Conservation (phyloP, 192 early-diverging fungal species). For the Phycomyces blakesleeanus region DNA sequence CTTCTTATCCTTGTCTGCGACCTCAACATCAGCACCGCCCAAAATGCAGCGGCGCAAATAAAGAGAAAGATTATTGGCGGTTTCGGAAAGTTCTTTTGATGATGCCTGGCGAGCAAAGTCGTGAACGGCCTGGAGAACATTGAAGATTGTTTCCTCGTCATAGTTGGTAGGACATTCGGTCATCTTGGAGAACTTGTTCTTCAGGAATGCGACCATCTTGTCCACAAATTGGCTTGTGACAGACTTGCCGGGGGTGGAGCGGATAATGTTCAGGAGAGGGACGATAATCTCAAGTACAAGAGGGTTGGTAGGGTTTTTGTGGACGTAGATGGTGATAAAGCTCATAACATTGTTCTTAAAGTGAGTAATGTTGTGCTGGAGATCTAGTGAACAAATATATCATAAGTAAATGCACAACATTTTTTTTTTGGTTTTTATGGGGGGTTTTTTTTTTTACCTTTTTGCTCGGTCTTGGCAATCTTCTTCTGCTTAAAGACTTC, state of each 20-base stretch:
- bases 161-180: constrained; percentile 61
- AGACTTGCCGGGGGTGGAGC: constrained; percentile 47
- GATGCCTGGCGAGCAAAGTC: constrained; percentile 68
- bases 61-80: constrained; percentile 55
- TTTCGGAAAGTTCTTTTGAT: constrained; percentile 43
- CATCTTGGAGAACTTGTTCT: constrained; percentile 56
- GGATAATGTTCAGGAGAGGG: constrained; percentile 62
- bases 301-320: constrained; percentile 60
- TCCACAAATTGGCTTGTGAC: constrained; percentile 63
- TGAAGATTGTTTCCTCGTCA: constrained; percentile 45
- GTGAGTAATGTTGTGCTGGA: constrained; percentile 76
- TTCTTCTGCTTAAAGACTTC: constrained; percentile 90
- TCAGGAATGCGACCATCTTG: constrained; percentile 62
- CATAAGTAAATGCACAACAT: no score
- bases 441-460: constrained; percentile 53
- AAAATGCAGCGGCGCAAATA: constrained; percentile 57
- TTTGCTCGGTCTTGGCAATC: constrained; percentile 72
- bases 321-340: constrained; percentile 73
- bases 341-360: constrained; percentile 90
- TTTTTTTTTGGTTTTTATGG: no score
- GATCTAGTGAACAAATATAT: constrained; percentile 38
- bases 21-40: constrained; percentile 43
- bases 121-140: constrained; percentile 63
- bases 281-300: constrained; percentile 70
- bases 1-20: constrained; percentile 31